Evolutionary conservation across 768 basidiomycete genomes (phyloP).

Genomic region (Trametes coccinea): DNA sequence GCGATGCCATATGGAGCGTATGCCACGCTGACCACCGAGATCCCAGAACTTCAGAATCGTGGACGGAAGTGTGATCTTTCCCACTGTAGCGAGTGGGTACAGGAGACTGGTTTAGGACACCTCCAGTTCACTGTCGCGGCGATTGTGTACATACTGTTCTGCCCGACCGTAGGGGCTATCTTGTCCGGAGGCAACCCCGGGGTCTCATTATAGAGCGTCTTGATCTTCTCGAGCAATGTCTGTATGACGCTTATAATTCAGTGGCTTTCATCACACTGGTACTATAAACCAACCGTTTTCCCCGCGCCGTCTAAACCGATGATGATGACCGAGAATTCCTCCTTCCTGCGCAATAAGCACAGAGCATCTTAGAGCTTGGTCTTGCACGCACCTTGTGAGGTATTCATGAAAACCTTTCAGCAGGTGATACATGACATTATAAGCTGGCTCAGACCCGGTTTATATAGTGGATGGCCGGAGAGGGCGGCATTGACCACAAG

Average conservation of each 20-base stretch:
- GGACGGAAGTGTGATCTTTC: constrained; percentile 89
- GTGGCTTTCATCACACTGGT: no score
- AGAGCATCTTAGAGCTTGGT: not conserved
- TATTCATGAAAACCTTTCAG: constrained; percentile 90
- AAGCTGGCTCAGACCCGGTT: not conserved
- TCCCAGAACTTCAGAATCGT: constrained; percentile 98
- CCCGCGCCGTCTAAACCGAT: constrained; percentile 92
- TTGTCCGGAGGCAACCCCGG: constrained; percentile 90
- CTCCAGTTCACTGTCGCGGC: not conserved
- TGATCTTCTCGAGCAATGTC: constrained; percentile 92
- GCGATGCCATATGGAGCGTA: constrained; percentile 89
- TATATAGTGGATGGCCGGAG: not conserved
- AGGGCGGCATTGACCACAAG: not conserved
- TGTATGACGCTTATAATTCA: constrained; percentile 31
- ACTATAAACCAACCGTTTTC: constrained; percentile 63
- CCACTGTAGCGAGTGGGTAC: constrained; percentile 53
- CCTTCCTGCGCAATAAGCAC: constrained; percentile 50
- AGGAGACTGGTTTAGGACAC: not conserved
- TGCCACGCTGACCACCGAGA: constrained; percentile 91
- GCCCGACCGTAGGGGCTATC: constrained; percentile 95
- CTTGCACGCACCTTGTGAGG: constrained; percentile 64
- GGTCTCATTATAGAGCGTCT: constrained; percentile 84
- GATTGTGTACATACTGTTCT: constrained; percentile 73
- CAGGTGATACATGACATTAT: constrained; percentile 80
- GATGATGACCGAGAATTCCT: constrained; percentile 93